Conservation (phyloP, 805 yeast genomes). For the Cyberlindnera amylophila region DNA sequence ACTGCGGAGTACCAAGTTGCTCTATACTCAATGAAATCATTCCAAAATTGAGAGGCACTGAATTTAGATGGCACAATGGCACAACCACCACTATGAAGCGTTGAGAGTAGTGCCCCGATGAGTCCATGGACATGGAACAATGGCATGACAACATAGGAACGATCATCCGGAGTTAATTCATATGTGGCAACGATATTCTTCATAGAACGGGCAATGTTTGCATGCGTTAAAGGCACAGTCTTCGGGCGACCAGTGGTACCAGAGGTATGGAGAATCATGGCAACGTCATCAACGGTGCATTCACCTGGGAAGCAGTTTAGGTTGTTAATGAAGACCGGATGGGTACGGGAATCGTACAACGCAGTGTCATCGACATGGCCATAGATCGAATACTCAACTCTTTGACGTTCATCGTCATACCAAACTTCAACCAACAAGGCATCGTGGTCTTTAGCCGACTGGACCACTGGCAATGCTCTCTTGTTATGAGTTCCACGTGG, state of each 20-base stretch:
- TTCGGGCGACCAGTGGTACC: conserved; percentile 79
- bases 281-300: conserved; percentile 49
- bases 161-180: conserved; percentile 43
- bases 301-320: conserved; percentile 36
- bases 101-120: conserved; percentile 60
- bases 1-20: conserved; percentile 77
- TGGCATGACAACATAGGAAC: conserved; percentile 70
- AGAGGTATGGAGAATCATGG: conserved; percentile 65
- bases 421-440: conserved; percentile 51
- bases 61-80: conserved; percentile 60
- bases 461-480: conserved; percentile 39
- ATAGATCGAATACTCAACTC: conserved; percentile 40
- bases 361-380: conserved; percentile 24
- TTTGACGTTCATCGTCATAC: conserved; percentile 38
- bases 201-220: conserved; percentile 57
- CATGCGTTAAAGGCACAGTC: conserved; percentile 68
- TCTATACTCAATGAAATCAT: conserved; percentile 42
- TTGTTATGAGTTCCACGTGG: conserved; percentile 44
- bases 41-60: conserved; percentile 60
- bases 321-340: conserved; percentile 31
- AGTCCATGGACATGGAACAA: conserved; percentile 75
- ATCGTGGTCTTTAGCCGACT: conserved; percentile 45
- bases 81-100: conserved; percentile 56
- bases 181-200: conserved; percentile 58
- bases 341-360: conserved; percentile 27